phyloP scores from a whole-genome alignment of 2,329 filamentous ascomycete species.

The Venturia aucupariae region DNA sequence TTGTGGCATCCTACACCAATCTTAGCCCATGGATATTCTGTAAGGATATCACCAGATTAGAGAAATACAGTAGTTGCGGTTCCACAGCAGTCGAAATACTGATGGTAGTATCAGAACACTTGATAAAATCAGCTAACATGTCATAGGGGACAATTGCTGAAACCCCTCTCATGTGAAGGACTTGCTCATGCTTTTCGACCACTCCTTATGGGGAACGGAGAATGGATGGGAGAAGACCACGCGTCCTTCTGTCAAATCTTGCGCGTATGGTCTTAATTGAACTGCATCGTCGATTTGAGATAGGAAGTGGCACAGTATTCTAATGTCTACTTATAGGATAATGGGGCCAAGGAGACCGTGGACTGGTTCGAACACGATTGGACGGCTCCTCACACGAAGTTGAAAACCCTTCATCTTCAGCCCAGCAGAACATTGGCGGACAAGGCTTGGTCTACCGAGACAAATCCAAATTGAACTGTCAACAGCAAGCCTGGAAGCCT shows the following conservation, averaged over 20 bases:
- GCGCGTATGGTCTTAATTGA: not conserved
- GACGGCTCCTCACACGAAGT: not conserved
- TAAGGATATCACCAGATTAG: conserved; percentile 19
- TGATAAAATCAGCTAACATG: not conserved
- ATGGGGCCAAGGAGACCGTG: not conserved
- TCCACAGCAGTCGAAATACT: conserved; percentile 16
- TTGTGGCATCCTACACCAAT: conserved; percentile 18
- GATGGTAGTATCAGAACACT: not conserved
- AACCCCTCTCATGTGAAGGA: conserved; percentile 17
- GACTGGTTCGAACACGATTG: not conserved
- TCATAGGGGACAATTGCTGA: conserved; percentile 18
- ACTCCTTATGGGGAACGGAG: conserved; percentile 33
- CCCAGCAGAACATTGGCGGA: not conserved
- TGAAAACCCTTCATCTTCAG: not conserved
- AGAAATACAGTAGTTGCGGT: conserved; percentile 19
- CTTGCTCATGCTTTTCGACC: conserved; percentile 34
- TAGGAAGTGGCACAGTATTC: not conserved
- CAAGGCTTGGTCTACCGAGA: too few species aligned
- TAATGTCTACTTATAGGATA: not conserved
- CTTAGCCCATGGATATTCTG: conserved; percentile 19
- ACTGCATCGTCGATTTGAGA: not conserved
- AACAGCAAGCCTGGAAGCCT: not conserved
- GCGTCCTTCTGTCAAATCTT: conserved; percentile 35
- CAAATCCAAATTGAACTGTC: too few species aligned
- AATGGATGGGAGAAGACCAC: conserved; percentile 42